phyloP scores from a whole-genome alignment of 129 eudicot species.

The Calendula officinalis region DNA sequence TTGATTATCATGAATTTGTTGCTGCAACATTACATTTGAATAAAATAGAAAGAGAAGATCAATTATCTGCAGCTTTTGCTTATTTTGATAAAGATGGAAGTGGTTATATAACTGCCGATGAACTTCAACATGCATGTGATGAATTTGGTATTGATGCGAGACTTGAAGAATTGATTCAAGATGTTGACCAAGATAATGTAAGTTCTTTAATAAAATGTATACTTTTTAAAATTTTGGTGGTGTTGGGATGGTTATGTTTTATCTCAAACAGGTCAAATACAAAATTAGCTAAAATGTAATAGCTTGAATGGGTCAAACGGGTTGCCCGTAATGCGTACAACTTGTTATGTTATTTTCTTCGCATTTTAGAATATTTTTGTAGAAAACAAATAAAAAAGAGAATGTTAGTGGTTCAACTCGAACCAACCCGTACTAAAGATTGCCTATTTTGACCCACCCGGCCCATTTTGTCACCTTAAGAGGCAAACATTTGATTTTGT shows the following conservation, averaged over 20 bases:
- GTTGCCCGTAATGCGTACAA: neutral
- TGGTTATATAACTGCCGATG: conserved; percentile 81
- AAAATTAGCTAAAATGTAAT: too few relatives aligned
- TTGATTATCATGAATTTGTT: conserved; percentile 73
- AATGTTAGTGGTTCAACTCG: too few relatives aligned
- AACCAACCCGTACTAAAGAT: neutral
- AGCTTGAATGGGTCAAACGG: too few relatives aligned
- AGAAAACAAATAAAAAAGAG: too few relatives aligned
- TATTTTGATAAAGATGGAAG: conserved; percentile 85
- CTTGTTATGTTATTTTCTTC: neutral
- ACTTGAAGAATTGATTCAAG: conserved; percentile 70
- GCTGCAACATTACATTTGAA: conserved; percentile 85
- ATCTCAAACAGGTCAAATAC: too few relatives aligned
- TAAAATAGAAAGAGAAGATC: conserved; percentile 74
- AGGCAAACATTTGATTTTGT: too few relatives aligned
- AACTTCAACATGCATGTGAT: conserved; percentile 79
- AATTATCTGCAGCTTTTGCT: conserved; percentile 73
- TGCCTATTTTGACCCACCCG: too few relatives aligned
- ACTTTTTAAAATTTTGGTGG: too few relatives aligned
- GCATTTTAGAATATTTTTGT: neutral
- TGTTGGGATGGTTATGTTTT: too few relatives aligned
- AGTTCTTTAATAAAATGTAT: conserved; percentile 14
- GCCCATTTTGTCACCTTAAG: too few relatives aligned
- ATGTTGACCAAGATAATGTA: conserved; percentile 81
- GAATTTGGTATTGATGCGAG: conserved; percentile 67